Evolutionary conservation across 768 basidiomycete genomes (phyloP).

Genomic region (Tricholoma sp.): DNA sequence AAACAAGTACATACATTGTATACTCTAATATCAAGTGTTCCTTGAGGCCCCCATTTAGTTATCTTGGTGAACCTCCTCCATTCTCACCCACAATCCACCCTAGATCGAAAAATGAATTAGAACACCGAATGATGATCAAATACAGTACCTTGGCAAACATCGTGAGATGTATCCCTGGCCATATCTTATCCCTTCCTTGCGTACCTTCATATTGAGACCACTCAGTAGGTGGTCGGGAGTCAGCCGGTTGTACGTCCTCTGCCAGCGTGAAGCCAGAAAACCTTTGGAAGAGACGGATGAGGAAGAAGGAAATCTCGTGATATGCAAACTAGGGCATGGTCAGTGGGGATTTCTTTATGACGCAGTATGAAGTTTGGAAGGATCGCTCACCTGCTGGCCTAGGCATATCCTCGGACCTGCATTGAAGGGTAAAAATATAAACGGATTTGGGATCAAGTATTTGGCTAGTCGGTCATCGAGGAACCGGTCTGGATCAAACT

Average conservation of each 20-base stretch:
- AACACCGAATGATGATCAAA: background rate
- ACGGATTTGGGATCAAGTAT: slow-evolving; percentile 53
- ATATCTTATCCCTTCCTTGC: slow-evolving; percentile 42
- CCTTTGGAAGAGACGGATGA: slow-evolving; percentile 46
- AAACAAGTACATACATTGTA: too few species aligned
- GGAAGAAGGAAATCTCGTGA: slow-evolving; percentile 52
- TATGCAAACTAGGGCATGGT: slow-evolving; percentile 36
- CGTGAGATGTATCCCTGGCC: slow-evolving; percentile 47
- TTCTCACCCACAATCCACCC: too few species aligned
- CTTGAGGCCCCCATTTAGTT: too few species aligned
- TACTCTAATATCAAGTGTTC: too few species aligned
- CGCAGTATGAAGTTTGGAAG: background rate
- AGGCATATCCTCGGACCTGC: slow-evolving; percentile 59
- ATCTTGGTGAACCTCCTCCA: too few species aligned
- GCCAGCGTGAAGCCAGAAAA: slow-evolving; percentile 42
- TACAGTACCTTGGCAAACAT: slow-evolving; percentile 33
- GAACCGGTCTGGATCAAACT: slow-evolving; percentile 59
- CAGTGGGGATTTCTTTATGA: slow-evolving; percentile 11
- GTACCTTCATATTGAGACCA: slow-evolving; percentile 28
- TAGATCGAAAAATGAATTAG: too few species aligned
- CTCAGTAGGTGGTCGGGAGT: slow-evolving; percentile 31
- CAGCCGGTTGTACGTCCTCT: slow-evolving; percentile 35
- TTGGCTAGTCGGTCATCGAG: slow-evolving; percentile 51
- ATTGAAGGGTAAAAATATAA: slow-evolving; percentile 68
- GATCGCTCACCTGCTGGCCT: slow-evolving; percentile 35